Percentiles rank a stretch among this genome's conserved stretches.
Conservation (phyloP, 441 rosid genomes). For the Erodium chrysanthum region DNA sequence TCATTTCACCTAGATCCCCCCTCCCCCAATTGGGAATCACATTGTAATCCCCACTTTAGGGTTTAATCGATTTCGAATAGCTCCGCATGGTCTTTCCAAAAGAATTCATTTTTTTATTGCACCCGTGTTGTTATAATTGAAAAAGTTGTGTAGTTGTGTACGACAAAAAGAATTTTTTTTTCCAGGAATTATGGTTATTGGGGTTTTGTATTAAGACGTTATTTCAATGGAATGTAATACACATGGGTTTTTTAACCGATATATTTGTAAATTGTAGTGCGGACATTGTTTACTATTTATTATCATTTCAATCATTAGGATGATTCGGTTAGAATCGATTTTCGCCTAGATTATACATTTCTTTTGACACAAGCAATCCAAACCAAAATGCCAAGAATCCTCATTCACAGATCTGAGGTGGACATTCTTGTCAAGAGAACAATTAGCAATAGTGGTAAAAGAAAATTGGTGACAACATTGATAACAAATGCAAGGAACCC, state of each 20-base stretch:
- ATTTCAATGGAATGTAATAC: not conserved
- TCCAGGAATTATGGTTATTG: too few relatives aligned
- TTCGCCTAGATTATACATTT: not conserved
- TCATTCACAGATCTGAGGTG: not conserved
- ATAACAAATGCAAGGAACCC: constrained; percentile 6
- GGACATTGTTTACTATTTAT: not conserved
- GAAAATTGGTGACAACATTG: constrained; percentile 7
- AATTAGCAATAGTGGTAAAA: constrained; percentile 2
- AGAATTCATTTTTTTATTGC: too few relatives aligned
- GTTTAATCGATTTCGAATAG: not conserved
- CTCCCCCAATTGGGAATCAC: not conserved
- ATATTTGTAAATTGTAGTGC: not conserved
- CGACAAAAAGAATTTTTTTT: too few relatives aligned
- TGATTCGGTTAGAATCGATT: not conserved
- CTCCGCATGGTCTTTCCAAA: not conserved
- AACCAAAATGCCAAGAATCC: not conserved
- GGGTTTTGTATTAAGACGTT: not conserved
- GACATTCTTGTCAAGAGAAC: constrained; percentile 2
- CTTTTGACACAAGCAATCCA: not conserved
- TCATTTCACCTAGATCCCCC: not conserved
- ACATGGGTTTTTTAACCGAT: not conserved
- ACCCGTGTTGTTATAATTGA: not conserved
- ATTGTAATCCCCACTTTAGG: not conserved
- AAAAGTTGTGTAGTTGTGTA: not conserved
- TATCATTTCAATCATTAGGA: not conserved